Conservation (phyloP, 1,139 yeast species). For the Saccharomyces pastorianus region DNA sequence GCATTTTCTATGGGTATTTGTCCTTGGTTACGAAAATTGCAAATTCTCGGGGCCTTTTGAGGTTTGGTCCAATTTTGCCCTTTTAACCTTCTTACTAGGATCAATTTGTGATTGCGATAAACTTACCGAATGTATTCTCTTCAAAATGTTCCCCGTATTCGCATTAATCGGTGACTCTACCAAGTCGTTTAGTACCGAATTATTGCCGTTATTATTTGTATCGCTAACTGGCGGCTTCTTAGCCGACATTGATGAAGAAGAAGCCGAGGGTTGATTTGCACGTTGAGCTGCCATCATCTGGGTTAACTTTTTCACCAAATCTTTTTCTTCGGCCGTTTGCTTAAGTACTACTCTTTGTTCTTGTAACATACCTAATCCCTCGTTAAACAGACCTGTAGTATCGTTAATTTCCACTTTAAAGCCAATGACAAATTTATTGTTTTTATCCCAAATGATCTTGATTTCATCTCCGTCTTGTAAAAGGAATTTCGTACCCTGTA, state of each 20-base stretch:
- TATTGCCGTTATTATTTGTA: neutral
- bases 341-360: conserved; percentile 12
- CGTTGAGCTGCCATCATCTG: conserved; percentile 20
- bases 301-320: conserved; percentile 17
- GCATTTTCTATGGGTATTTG: neutral
- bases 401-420: conserved; percentile 47
- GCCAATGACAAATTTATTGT: conserved; percentile 43
- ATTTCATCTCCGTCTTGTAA: conserved; percentile 58
- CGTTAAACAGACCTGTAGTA: conserved; percentile 49
- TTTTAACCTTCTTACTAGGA: conserved; percentile 24
- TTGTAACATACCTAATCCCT: conserved; percentile 23
- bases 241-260: neutral
- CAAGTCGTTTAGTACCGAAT: neutral
- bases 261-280: conserved; percentile 3
- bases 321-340: conserved; percentile 24
- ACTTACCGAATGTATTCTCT: conserved; percentile 22
- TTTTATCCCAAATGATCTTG: conserved; percentile 55
- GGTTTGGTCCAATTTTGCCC: conserved; percentile 29
- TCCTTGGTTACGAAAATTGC: conserved; percentile 11
- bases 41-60: conserved; percentile 13
- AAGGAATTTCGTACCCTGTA: conserved; percentile 54
- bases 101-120: conserved; percentile 23
- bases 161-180: neutral
- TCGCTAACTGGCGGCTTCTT: neutral
- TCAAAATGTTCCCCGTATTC: conserved; percentile 7